Conservation (phyloP, 169 alveolate genomes). For the Eimeria praecox region DNA sequence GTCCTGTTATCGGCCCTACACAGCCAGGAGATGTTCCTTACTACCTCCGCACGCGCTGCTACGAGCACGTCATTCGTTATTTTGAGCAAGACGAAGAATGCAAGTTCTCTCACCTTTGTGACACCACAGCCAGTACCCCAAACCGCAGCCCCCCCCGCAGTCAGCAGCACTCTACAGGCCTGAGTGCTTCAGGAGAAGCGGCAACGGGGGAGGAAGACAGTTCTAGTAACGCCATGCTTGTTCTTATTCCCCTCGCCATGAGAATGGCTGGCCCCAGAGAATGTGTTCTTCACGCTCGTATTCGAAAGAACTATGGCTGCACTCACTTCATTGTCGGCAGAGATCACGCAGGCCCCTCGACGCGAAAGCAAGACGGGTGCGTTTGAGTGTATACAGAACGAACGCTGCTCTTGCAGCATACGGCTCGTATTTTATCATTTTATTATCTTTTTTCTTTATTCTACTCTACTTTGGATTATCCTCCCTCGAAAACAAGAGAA, state of each 20-base stretch:
- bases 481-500: too few species aligned
- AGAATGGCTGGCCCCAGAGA: conserved; percentile 89
- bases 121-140: conserved; percentile 22
- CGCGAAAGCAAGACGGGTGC: conserved; percentile 61
- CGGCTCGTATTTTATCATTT: too few species aligned
- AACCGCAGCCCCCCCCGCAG: conserved; percentile 23
- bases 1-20: conserved; percentile 86
- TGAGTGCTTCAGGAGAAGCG: too few species aligned
- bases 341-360: conserved; percentile 86
- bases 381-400: neutral
- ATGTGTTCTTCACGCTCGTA: conserved; percentile 85
- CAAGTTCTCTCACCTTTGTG: neutral
- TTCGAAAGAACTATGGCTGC: conserved; percentile 85
- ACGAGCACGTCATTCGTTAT: conserved; percentile 62
- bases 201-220: neutral
- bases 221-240: conserved; percentile 51
- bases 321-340: conserved; percentile 87
- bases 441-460: too few species aligned
- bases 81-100: conserved; percentile 50
- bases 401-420: too few species aligned
- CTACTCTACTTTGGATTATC: too few species aligned
- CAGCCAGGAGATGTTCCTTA: conserved; percentile 86
- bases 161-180: neutral
- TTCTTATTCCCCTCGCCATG: conserved; percentile 85
- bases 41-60: conserved; percentile 80